Evolutionary conservation across 306 rosid species (phyloP).

Genomic region (Arachis stenosperma): DNA sequence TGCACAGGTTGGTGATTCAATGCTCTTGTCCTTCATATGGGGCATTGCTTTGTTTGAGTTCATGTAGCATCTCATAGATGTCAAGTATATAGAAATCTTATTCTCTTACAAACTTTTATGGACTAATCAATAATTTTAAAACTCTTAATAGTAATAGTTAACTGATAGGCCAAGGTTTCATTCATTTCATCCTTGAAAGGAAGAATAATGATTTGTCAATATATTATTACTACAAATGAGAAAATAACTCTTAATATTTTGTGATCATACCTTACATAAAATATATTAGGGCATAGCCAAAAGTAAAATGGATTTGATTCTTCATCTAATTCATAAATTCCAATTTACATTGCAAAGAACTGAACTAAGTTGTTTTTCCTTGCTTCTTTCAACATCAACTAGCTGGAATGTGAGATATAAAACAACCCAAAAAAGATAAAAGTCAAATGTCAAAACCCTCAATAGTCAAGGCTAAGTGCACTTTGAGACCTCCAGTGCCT

Average conservation of each 20-base stretch:
- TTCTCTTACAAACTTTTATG: not conserved
- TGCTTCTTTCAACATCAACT: constrained; percentile 11
- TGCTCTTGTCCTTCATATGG: not conserved
- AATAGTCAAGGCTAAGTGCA: constrained; percentile 49
- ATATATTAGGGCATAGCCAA: not conserved
- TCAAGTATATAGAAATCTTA: not conserved
- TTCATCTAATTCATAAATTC: constrained; percentile 34
- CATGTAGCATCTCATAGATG: not conserved
- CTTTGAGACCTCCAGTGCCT: constrained; percentile 84
- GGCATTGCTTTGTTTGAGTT: not conserved
- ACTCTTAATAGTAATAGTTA: not conserved
- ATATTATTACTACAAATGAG: too few species aligned
- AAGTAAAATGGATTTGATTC: constrained; percentile 9
- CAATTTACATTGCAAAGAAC: constrained; percentile 8
- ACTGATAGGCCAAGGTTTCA: not conserved
- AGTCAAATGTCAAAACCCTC: not conserved
- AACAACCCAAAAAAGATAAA: not conserved
- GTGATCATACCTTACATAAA: not conserved
- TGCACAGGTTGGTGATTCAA: not conserved
- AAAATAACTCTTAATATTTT: too few species aligned
- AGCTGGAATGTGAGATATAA: constrained; percentile 6
- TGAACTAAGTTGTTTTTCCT: constrained; percentile 10
- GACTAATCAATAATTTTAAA: not conserved
- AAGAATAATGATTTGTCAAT: not conserved
- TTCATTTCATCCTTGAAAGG: not conserved